These are phyloP conservation scores for Terfezia claveryi DNA, from an alignment of 495 filamentous ascomycete genomes.

Conservation along the genomic window DNA sequence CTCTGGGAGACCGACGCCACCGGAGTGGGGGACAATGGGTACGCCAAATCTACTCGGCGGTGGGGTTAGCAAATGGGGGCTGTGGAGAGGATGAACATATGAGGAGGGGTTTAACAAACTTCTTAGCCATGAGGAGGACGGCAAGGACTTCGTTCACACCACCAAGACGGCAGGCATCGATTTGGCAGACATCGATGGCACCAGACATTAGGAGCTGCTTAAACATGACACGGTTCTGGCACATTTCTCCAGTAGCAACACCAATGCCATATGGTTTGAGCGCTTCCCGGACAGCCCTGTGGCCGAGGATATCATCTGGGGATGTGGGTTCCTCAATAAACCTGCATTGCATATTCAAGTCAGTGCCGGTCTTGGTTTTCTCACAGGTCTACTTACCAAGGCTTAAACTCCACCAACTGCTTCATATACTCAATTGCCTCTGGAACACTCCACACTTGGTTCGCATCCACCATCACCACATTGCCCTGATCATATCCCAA, in stretches of 20 bases:
- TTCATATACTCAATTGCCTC: conserved; percentile 81
- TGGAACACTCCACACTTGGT: conserved; percentile 84
- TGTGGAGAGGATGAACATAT: background rate
- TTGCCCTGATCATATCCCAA: conserved; percentile 76
- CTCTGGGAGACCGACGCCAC: conserved; percentile 78
- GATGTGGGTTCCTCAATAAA: conserved; percentile 96
- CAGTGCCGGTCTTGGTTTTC: background rate
- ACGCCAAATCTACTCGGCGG: conserved; percentile 22
- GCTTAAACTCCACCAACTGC: conserved; percentile 59
- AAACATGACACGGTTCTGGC: conserved; percentile 84
- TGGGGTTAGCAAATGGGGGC: conserved; percentile 17
- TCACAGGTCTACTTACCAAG: conserved; percentile 30
- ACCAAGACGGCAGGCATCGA: conserved; percentile 78
- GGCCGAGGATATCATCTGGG: conserved; percentile 77
- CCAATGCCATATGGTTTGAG: conserved; percentile 52
- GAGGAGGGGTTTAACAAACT: conserved; percentile 24
- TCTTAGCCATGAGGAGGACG: conserved; percentile 75
- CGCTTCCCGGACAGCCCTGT: conserved; percentile 63
- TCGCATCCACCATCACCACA: conserved; percentile 85
- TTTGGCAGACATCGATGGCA: conserved; percentile 72
- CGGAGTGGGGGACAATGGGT: conserved; percentile 72
- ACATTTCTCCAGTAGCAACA: conserved; percentile 91
- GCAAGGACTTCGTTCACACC: conserved; percentile 85
- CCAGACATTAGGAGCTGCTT: conserved; percentile 66
- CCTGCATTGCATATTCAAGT: background rate